Evolutionary conservation across 768 basidiomycete species (phyloP).

Genomic region (Butyriboletus loyo): DNA sequence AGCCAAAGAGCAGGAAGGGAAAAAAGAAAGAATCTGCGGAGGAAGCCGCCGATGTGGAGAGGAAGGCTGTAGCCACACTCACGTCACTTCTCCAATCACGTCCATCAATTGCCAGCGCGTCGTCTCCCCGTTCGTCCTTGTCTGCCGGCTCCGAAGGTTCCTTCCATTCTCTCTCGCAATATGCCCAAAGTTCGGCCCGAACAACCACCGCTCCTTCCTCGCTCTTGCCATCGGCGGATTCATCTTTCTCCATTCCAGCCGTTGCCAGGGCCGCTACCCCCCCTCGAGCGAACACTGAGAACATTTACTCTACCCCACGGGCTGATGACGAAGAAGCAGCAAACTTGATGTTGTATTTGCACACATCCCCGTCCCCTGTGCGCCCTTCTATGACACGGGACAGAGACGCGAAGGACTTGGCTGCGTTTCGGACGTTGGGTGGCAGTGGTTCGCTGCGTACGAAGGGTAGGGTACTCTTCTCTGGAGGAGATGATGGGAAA

Average conservation of each 20-base stretch:
- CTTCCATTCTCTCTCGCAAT: constrained; percentile 58
- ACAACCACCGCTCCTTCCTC: constrained; percentile 43
- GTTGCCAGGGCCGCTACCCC: constrained; percentile 33
- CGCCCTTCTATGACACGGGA: constrained; percentile 50
- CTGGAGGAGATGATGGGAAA: constrained; percentile 36
- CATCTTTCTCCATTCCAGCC: constrained; percentile 32
- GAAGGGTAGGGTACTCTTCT: constrained; percentile 71
- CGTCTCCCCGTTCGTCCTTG: constrained; percentile 70
- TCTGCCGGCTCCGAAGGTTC: constrained; percentile 69
- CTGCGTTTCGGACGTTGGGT: constrained; percentile 56
- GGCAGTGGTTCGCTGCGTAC: constrained; percentile 46
- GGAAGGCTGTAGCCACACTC: constrained; percentile 80
- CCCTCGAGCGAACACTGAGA: constrained; percentile 31
- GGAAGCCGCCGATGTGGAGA: constrained; percentile 53
- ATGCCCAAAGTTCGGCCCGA: constrained; percentile 64
- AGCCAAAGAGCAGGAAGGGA: constrained; percentile 44
- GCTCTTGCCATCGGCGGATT: constrained; percentile 38
- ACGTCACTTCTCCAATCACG: constrained; percentile 68
- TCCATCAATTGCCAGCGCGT: constrained; percentile 57
- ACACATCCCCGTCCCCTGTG: constrained; percentile 80
- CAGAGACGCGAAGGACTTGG: constrained; percentile 48
- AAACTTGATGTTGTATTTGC: constrained; percentile 81
- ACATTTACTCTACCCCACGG: constrained; percentile 45
- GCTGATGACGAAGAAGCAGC: constrained; percentile 77
- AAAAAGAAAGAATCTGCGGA: constrained; percentile 43